A percentile compares a stretch with the other conserved stretches of the same genome.
phyloP scores from a whole-genome alignment of 805 yeast species.

The Vanderwaltozyma polyspora region DNA sequence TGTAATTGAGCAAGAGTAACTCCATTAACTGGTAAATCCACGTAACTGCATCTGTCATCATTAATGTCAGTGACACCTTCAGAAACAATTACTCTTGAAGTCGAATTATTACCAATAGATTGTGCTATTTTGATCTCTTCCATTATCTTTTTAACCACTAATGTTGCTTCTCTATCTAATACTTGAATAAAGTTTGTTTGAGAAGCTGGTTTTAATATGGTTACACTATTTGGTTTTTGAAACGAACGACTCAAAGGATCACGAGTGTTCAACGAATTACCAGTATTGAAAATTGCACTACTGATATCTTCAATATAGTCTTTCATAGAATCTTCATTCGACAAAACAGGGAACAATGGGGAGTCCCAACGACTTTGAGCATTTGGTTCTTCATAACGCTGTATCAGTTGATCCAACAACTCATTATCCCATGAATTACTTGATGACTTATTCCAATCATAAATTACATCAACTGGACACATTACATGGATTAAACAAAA shows the following conservation, averaged over 20 bases:
- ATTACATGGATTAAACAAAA: constrained; percentile 75
- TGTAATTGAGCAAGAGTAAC: constrained; percentile 67
- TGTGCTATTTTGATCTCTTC: constrained; percentile 32
- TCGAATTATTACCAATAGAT: constrained; percentile 40
- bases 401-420: constrained; percentile 53
- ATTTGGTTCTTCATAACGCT: constrained; percentile 92
- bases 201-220: constrained; percentile 69
- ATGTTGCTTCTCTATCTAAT: constrained; percentile 60
- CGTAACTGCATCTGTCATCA: constrained; percentile 30
- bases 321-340: constrained; percentile 30
- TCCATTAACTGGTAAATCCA: constrained; percentile 49
- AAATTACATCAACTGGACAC: constrained; percentile 51
- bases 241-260: constrained; percentile 44
- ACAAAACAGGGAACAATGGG: constrained; percentile 64
- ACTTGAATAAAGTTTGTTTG: constrained; percentile 67
- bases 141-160: constrained; percentile 49
- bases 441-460: constrained; percentile 43
- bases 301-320: constrained; percentile 56
- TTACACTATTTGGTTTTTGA: constrained; percentile 69
- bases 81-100: constrained; percentile 34
- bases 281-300: constrained; percentile 38
- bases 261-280: constrained; percentile 15
- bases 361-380: constrained; percentile 85
- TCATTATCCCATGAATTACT: constrained; percentile 48
- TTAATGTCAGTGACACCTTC: constrained; percentile 29